Evolutionary conservation across 31 red algal genomes (phyloP).

Genomic region (Endocladia muricata): DNA sequence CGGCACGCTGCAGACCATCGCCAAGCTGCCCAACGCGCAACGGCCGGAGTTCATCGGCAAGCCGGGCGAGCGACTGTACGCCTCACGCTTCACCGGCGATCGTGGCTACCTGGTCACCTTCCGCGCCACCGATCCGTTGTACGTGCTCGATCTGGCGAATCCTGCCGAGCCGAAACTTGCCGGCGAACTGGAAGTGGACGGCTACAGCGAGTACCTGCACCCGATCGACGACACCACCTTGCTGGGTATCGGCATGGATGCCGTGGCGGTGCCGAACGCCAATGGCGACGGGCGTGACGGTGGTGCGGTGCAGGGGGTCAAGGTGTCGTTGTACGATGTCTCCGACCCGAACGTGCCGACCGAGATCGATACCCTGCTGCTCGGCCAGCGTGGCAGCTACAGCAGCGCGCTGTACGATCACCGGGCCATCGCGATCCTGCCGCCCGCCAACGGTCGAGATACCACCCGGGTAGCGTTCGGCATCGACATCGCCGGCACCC

Average conservation of each 20-base stretch:
- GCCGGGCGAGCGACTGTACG: slow-evolving; percentile 20
- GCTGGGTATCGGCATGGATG: slow-evolving; percentile 9
- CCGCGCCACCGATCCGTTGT: slow-evolving; percentile 5
- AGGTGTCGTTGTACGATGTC: slow-evolving; percentile 25
- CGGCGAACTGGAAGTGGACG: slow-evolving; percentile 14
- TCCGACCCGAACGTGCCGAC: not conserved
- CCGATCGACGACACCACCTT: not conserved
- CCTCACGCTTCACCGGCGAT: not conserved
- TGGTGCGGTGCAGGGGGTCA: not conserved
- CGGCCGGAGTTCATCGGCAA: too few relatives aligned
- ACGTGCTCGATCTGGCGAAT: slow-evolving; percentile 13
- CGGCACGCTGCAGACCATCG: not conserved
- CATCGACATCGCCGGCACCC: too few relatives aligned
- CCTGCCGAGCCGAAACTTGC: not conserved
- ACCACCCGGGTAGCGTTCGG: too few relatives aligned
- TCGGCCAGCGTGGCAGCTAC: not conserved
- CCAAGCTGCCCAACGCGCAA: not conserved
- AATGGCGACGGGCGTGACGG: too few relatives aligned
- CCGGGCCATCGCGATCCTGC: not conserved
- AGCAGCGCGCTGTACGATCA: not conserved
- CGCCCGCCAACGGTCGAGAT: too few relatives aligned
- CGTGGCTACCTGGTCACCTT: slow-evolving; percentile 18
- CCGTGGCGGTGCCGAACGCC: too few relatives aligned
- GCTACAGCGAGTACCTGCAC: slow-evolving; percentile 25
- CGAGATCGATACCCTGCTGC: not conserved